Base-by-base conservation (phyloP, 225 moss, liverwort and hornwort genomes). In the Physcomitrellopsis africana region DNA sequence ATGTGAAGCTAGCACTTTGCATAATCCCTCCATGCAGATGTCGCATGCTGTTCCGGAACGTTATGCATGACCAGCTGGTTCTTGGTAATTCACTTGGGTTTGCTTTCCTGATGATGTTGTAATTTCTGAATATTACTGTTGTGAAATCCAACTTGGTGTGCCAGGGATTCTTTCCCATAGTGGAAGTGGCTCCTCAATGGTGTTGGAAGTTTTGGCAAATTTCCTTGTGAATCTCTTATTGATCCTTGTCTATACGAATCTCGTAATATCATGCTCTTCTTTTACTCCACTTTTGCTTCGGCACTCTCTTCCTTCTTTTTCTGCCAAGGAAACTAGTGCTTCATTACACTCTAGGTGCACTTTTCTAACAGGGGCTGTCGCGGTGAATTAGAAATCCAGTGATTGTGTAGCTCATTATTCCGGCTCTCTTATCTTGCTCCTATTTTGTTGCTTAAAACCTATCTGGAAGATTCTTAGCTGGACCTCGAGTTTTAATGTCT, bases 371-470 rank as follows among this genome's bases (percentile, higher is more conserved):
- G 7, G 8, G 22, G 27, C 20, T 71, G 12, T 66, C 12, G 12
- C 22, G 49, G 20, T 26, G 37, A 41, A 71, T 55, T 24, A 61
- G 29, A 52, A 46, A 53, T 71, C 63, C 19, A 11, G 18, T 56
- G 49, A 47, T 68, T 44, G 48, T 63, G 27, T 56, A 80, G 42
- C 42, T 15, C 20, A 58, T 27, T 73, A 5, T 56, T 7, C 53
- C 26, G 18, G 32, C 52, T 67, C 67, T 22, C 23, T 42, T 15
- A 53, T 66, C 63, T 42, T 73, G 56, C 43, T 69, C 32, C 51
- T 77, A 53, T 72, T 60, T n/a, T 48, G 14, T 46, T 67, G 24
- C 42, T 43, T 26, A 1, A 12, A 19, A 14, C 32, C 32, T 37
- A 1, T 37, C 7, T 4, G 7, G 32, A 37, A 37, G 32, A 16